Percentiles rank a stretch among this genome's conserved stretches.
phyloP scores from a whole-genome alignment of 139 green algal genomes.

The Chlamydomonas schloesseri region DNA sequence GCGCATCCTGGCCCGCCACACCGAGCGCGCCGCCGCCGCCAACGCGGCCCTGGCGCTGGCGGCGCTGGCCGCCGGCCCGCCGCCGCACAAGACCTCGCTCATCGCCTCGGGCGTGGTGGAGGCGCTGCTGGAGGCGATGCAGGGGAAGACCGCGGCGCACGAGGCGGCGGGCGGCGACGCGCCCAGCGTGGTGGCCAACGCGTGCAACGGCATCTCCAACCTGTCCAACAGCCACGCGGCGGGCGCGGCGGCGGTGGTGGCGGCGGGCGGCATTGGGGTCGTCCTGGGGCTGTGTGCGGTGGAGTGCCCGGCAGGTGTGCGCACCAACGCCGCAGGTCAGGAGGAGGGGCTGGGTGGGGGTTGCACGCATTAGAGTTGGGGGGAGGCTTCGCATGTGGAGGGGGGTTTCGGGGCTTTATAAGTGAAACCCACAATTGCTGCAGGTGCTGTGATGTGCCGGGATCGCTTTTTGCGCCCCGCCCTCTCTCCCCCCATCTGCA shows the following conservation, averaged over 20 bases:
- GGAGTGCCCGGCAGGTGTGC: neutral
- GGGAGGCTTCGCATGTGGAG: too few relatives aligned
- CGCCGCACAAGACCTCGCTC: conserved; percentile 14
- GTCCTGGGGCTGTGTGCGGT: neutral
- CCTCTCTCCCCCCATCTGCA: too few relatives aligned
- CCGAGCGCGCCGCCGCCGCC: conserved; percentile 10
- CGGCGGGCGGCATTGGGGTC: neutral
- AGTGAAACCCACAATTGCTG: too few relatives aligned
- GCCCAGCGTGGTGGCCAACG: neutral
- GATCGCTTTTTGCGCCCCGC: too few relatives aligned
- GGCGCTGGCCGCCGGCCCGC: neutral
- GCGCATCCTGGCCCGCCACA: neutral
- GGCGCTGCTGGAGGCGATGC: neutral
- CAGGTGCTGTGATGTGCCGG: too few relatives aligned
- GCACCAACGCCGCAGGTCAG: conserved; percentile 27
- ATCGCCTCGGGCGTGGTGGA: neutral
- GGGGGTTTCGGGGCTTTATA: too few relatives aligned
- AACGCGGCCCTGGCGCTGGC: conserved; percentile 8
- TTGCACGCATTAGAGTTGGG: too few relatives aligned
- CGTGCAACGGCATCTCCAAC: neutral
- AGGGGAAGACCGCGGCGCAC: neutral
- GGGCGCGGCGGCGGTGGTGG: conserved; percentile 1
- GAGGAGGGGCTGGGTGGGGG: neutral
- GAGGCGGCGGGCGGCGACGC: neutral
- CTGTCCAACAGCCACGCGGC: conserved; percentile 1